Percentiles rank a stretch among this genome's conserved stretches.
Evolutionary conservation across 306 rosid genomes (phyloP).

Genomic region (Cicer chorassanicum): DNA sequence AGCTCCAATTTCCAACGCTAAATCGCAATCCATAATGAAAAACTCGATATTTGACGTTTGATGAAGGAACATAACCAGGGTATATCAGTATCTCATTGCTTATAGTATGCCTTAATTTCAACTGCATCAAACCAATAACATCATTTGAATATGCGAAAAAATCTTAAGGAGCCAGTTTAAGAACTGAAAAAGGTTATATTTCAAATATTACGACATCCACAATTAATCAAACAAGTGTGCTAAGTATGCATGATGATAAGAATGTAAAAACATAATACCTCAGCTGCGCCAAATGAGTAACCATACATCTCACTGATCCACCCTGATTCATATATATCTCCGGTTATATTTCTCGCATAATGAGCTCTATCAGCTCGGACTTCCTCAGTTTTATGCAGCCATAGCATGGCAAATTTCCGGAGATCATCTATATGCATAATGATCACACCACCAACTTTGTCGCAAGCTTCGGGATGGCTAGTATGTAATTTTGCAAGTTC

Average conservation of each 20-base stretch:
- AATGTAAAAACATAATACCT: conserved; percentile 62
- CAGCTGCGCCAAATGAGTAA: conserved; percentile 97
- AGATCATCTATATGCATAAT: conserved; percentile 97
- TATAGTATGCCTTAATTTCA: conserved; percentile 72
- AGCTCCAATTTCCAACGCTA: conserved; percentile 93
- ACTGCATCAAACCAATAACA: conserved; percentile 59
- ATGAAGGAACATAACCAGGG: conserved; percentile 83
- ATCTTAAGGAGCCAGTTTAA: neutral
- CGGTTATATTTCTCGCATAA: conserved; percentile 91
- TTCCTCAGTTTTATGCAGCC: conserved; percentile 98
- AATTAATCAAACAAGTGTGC: conserved; percentile 12
- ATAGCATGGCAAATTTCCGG: conserved; percentile 76
- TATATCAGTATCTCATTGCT: conserved; percentile 72
- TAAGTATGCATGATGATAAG: conserved; percentile 14
- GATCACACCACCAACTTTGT: conserved; percentile 98
- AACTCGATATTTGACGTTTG: conserved; percentile 81
- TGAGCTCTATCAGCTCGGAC: conserved; percentile 97
- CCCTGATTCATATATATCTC: conserved; percentile 88
- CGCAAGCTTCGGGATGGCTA: conserved; percentile 94
- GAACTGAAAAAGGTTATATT: neutral
- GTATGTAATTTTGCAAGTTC: conserved; percentile 93
- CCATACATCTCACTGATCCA: conserved; percentile 99
- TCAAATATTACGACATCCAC: conserved; percentile 3
- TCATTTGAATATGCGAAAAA: conserved; percentile 6
- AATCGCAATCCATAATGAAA: conserved; percentile 92